Evolutionary conservation across 2,329 filamentous ascomycete species (phyloP).

Genomic region (Zymoseptoria brevis): DNA sequence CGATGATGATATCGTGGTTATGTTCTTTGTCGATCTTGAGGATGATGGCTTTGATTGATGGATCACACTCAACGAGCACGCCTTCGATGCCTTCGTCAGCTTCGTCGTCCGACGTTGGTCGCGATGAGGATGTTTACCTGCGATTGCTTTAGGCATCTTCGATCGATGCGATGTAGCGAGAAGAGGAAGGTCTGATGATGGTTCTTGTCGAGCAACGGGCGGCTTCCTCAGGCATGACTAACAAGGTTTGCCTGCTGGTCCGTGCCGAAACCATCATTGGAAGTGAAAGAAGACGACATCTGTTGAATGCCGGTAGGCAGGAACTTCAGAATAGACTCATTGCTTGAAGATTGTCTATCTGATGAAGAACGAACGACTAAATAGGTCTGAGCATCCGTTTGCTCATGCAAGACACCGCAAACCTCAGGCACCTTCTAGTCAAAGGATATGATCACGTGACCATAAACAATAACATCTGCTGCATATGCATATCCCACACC

Average conservation of each 20-base stretch:
- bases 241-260: background rate
- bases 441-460: too few relatives aligned
- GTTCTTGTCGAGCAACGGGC: background rate
- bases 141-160: constrained; percentile 20
- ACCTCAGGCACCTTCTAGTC: too few relatives aligned
- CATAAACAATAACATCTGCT: too few relatives aligned
- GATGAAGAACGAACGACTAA: too few relatives aligned
- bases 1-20: constrained; percentile 67
- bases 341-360: too few relatives aligned
- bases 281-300: background rate
- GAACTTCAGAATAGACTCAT: too few relatives aligned
- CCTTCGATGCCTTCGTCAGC: constrained; percentile 34
- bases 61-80: constrained; percentile 71
- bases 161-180: background rate
- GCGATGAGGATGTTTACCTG: constrained; percentile 9
- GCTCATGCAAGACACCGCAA: too few relatives aligned
- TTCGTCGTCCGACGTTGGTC: background rate
- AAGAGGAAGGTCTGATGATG: background rate
- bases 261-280: background rate
- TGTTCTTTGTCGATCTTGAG: constrained; percentile 61
- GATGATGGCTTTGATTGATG: constrained; percentile 82
- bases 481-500: background rate
- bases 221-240: background rate
- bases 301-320: too few relatives aligned
- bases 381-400: too few relatives aligned